Evolutionary conservation across 306 rosid genomes (phyloP).

Genomic region (Parietaria judaica): DNA sequence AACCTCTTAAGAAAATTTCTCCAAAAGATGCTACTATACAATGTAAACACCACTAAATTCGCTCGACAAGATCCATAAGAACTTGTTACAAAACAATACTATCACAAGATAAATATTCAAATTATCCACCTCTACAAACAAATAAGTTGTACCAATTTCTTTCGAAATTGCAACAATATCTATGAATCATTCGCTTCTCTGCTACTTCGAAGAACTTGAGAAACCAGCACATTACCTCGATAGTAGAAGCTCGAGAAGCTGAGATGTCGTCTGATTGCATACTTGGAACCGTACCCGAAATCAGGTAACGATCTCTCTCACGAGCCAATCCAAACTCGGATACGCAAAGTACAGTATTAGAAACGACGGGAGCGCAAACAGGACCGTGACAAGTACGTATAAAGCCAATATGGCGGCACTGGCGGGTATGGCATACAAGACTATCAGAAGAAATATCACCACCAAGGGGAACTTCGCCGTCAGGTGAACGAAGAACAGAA

Average conservation of each 20-base stretch:
- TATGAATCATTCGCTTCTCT: too few species aligned
- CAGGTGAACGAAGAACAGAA: conserved; percentile 71
- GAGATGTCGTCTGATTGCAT: conserved; percentile 27
- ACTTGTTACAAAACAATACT: too few species aligned
- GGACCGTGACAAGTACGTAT: conserved; percentile 68
- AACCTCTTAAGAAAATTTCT: too few species aligned
- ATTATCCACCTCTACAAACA: too few species aligned
- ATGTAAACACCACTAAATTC: too few species aligned
- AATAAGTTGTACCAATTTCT: too few species aligned
- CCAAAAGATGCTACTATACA: too few species aligned
- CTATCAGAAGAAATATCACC: conserved; percentile 66
- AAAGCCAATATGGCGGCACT: conserved; percentile 82
- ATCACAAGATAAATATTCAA: too few species aligned
- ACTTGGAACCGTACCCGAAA: conserved; percentile 14
- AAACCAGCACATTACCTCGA: too few species aligned
- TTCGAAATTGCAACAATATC: too few species aligned
- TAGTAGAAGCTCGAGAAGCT: conserved; percentile 14
- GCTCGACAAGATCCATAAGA: too few species aligned
- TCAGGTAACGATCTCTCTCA: conserved; percentile 77
- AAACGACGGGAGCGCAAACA: conserved; percentile 88
- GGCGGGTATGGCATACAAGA: conserved; percentile 87
- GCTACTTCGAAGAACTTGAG: too few species aligned
- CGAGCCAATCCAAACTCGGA: conserved; percentile 97
- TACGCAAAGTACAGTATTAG: conserved; percentile 87
- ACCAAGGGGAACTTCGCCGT: conserved; percentile 92